These are phyloP conservation scores for Delitschia confertaspora DNA, from an alignment of 495 filamentous ascomycete genomes.

Conservation along the genomic window DNA sequence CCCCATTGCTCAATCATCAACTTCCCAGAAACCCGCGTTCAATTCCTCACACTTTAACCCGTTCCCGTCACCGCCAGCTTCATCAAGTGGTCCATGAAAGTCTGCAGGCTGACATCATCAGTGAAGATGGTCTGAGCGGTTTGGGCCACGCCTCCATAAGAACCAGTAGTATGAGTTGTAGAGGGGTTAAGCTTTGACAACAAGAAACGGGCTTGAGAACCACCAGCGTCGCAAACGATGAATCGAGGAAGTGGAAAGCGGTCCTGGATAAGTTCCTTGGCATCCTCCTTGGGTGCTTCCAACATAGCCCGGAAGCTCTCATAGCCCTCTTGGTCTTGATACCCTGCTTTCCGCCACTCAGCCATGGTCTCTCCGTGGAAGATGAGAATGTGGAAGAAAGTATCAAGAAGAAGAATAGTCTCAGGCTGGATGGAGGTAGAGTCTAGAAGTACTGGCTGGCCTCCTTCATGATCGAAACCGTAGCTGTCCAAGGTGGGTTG, in stretches of 20 bases:
- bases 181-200: conserved; percentile 96
- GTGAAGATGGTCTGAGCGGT: conserved; percentile 98
- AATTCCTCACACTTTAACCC: no score
- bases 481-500: conserved; percentile 97
- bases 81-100: conserved; percentile 99
- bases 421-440: conserved; percentile 92
- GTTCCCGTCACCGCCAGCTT: conserved; percentile 47
- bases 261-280: conserved; percentile 93
- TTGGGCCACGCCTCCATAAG: conserved; percentile 81
- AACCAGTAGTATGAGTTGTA: conserved; percentile 91
- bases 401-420: conserved; percentile 91
- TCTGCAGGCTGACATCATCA: conserved; percentile 95
- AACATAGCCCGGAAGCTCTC: conserved; percentile 88
- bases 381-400: conserved; percentile 99
- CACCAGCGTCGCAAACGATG: conserved; percentile 97
- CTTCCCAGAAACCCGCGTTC: no score
- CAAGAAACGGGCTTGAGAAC: conserved; percentile 95
- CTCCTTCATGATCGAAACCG: conserved; percentile 87
- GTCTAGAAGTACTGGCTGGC: conserved; percentile 85
- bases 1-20: no score
- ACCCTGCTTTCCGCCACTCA: conserved; percentile 96
- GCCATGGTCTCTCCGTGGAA: conserved; percentile 98
- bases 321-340: conserved; percentile 97
- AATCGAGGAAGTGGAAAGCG: conserved; percentile 96
- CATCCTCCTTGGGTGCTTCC: conserved; percentile 96